Evolutionary conservation across 352 stramenopile species (phyloP).

Genomic region (Vaucheria bursata): DNA sequence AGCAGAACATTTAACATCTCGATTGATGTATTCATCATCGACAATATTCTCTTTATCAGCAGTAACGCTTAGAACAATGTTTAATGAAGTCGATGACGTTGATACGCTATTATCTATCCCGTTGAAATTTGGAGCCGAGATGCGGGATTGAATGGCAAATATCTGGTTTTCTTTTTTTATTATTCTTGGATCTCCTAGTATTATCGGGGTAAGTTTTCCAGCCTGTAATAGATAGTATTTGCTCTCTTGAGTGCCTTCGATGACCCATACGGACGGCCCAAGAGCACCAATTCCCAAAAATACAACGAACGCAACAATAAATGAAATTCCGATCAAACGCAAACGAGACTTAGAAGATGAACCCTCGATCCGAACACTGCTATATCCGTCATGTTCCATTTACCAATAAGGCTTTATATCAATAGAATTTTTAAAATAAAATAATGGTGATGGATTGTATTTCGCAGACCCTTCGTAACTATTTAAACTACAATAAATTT

Average conservation of each 20-base stretch:
- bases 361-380: constrained; percentile 1
- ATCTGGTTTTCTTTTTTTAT: neutral
- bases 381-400: constrained; percentile 6
- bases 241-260: neutral
- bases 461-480: too few relatives aligned
- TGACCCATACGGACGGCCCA: neutral
- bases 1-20: neutral
- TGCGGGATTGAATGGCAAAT: neutral
- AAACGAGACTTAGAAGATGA: neutral
- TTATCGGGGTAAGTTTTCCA: too few relatives aligned
- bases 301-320: neutral
- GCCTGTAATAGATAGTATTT: too few relatives aligned
- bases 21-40: neutral
- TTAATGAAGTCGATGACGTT: neutral
- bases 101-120: neutral
- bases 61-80: neutral
- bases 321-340: neutral
- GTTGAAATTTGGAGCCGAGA: neutral
- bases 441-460: too few relatives aligned
- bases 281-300: neutral
- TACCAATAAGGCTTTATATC: neutral
- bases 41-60: neutral
- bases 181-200: neutral
- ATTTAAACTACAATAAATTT: too few relatives aligned
- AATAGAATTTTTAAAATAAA: too few relatives aligned